Percentiles rank a stretch among this genome's conserved stretches.
Conservation (phyloP, 2,329 filamentous ascomycete species). For the Phaeoacremonium minimum region DNA sequence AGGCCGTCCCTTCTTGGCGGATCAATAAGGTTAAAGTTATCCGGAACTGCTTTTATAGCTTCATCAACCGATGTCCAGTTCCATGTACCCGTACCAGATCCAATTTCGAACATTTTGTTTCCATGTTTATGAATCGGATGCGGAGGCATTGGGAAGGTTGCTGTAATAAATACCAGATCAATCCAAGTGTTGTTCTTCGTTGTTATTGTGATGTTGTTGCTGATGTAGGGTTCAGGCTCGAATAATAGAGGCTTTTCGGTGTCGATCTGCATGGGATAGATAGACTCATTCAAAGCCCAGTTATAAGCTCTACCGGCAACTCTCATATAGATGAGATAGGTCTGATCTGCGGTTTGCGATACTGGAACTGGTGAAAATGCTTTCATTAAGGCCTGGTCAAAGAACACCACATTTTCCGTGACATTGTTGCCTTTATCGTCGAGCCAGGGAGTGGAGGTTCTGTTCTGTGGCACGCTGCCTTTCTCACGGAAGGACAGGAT, state of each 20-base stretch:
- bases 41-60: constrained; percentile 39
- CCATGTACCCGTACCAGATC: constrained; percentile 44
- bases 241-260: constrained; percentile 39
- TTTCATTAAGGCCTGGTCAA: constrained; percentile 34
- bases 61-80: constrained; percentile 49
- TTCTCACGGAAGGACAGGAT: constrained; percentile 34
- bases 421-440: constrained; percentile 40
- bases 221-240: constrained; percentile 23
- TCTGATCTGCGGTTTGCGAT: constrained; percentile 35
- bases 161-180: constrained; percentile 47
- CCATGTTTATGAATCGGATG: constrained; percentile 64
- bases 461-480: constrained; percentile 11
- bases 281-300: constrained; percentile 48
- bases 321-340: constrained; percentile 36
- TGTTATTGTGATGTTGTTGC: constrained; percentile 42
- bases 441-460: constrained; percentile 36
- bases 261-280: constrained; percentile 32
- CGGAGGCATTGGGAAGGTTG: constrained; percentile 40
- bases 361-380: constrained; percentile 44
- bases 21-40: constrained; percentile 51
- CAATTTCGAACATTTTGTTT: constrained; percentile 55
- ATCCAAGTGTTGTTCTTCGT: constrained; percentile 47
- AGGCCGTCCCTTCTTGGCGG: constrained; percentile 50
- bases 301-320: constrained; percentile 38
- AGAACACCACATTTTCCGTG: constrained; percentile 33